phyloP scores from a whole-genome alignment of 257 asterid species.

The Paraleonurus japonicus region DNA sequence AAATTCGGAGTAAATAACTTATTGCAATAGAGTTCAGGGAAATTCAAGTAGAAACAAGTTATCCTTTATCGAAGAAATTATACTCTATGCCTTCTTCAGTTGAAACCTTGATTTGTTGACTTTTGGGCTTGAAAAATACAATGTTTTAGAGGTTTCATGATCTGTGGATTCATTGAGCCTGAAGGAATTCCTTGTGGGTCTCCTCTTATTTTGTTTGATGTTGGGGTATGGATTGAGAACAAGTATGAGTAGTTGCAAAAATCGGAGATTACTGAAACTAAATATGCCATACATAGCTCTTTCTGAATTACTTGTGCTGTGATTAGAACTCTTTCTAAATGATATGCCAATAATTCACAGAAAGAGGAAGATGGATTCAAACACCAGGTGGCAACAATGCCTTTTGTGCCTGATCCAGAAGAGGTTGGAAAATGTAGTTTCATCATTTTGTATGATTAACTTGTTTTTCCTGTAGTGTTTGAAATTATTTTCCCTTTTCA shows the following conservation, averaged over 20 bases:
- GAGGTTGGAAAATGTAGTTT: slow-evolving; percentile 45
- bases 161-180: neutral
- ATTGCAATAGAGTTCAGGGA: neutral
- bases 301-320: slow-evolving; percentile 9
- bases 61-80: neutral
- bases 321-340: slow-evolving; percentile 15
- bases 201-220: slow-evolving; percentile 11
- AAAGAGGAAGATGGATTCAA: slow-evolving; percentile 77
- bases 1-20: slow-evolving; percentile 11
- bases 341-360: slow-evolving; percentile 39
- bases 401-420: slow-evolving; percentile 77
- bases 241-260: neutral
- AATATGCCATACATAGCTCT: slow-evolving; percentile 8
- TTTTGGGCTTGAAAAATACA: slow-evolving; percentile 9
- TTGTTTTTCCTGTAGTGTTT: slow-evolving; percentile 15
- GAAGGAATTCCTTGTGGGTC: slow-evolving; percentile 1
- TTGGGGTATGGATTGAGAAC: slow-evolving; percentile 3
- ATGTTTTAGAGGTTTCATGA: neutral
- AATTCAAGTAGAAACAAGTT: neutral
- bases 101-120: neutral
- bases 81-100: neutral
- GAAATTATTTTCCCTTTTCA: slow-evolving; percentile 34
- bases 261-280: slow-evolving; percentile 4
- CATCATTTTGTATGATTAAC: slow-evolving; percentile 7
- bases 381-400: slow-evolving; percentile 82